Evolutionary conservation across 2,329 filamentous ascomycete genomes (phyloP), one percentile per base, ranked within the genome.

Genomic region (Trichophyton equinum): DNA sequence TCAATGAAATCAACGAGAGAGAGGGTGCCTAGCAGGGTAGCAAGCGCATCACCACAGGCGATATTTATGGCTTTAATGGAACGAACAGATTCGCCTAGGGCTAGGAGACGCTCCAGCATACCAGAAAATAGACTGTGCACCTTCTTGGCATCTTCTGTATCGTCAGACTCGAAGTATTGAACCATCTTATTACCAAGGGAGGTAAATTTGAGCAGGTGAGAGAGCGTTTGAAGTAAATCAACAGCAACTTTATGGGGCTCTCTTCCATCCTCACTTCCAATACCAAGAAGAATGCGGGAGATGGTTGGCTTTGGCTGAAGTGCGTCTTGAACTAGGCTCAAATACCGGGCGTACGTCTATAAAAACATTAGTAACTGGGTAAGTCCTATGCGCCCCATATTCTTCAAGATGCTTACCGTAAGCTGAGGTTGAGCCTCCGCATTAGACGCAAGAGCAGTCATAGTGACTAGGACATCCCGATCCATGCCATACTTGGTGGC

Each of bases 1-100:
- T 89, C 89, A 72, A 97, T 85, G 72, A 97, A 94, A 74, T 96
- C 90, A 59, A 85, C 81, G 2, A 92, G 91, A 0, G 91, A 92
- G 47, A 96, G 80, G 5, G 96, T 82, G 64, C 89, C 87, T 58
- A 99, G 80, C n/a, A 95, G 78, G 64, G 87, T 87, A 18, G 88
- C 85, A 56, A 97, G 79, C 0, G 89, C 82, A 61, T 88, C 83
- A 44, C 87, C 86, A 68, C 78, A 78, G 25, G 75, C 75, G 57
- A 70, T 69, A 63, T 70, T 72, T 58, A 73, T 68, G 49, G 69
- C 63, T 62, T 74, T 74, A 62, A 72, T 71, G 47, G 63, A 68
- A 56, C 72, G 68, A 60, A 73, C 71, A 25, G 67, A 68, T 57
- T 89, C 85, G 8, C 86, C 85, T 55, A 95, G 76, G 5, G 78